Conservation (phyloP, 2,329 filamentous ascomycete species). For the Aschersonia sp. region DNA sequence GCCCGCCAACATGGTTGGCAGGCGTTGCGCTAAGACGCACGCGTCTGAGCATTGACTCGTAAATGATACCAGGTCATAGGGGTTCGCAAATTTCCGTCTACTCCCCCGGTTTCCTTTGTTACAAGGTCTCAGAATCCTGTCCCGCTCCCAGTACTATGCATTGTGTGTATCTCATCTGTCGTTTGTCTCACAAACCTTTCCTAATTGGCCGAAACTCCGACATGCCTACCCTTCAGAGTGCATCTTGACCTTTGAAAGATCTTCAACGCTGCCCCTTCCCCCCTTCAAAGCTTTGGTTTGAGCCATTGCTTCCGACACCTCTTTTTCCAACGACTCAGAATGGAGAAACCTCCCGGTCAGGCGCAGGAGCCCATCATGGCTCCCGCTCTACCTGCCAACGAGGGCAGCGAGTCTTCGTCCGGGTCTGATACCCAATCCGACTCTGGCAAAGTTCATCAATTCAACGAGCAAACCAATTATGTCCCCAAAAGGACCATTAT, state of each 20-base stretch:
- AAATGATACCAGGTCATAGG: not conserved
- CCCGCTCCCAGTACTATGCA: not conserved
- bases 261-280: no score
- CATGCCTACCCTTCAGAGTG: not conserved
- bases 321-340: not conserved
- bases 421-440: conserved; percentile 6
- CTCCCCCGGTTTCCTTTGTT: not conserved
- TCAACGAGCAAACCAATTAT: conserved; percentile 43
- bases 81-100: not conserved
- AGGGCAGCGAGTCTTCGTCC: conserved; percentile 1
- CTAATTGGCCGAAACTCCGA: not conserved
- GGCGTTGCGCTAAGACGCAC: not conserved
- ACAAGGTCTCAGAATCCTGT: not conserved
- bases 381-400: not conserved
- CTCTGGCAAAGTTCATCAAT: conserved; percentile 15
- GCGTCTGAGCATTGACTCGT: not conserved
- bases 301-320: no score
- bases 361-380: not conserved
- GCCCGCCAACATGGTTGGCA: no score
- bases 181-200: not conserved
- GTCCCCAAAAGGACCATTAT: conserved; percentile 34
- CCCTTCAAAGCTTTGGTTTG: no score
- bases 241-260: not conserved
- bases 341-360: not conserved
- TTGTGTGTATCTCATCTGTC: not conserved